phyloP scores from a whole-genome alignment of 768 basidiomycete genomes.

The Termitomyces sp. region DNA sequence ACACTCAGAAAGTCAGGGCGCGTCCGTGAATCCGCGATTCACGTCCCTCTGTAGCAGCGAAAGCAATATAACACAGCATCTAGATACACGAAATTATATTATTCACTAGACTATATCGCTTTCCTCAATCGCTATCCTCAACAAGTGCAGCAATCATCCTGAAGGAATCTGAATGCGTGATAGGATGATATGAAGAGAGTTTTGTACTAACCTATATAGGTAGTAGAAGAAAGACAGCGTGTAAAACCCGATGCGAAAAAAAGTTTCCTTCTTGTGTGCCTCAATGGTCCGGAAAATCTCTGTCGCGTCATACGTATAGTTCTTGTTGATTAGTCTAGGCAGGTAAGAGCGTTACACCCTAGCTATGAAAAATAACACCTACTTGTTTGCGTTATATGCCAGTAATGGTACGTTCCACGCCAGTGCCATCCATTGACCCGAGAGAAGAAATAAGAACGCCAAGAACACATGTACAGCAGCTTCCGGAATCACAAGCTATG shows the following conservation, averaged over 20 bases:
- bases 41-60: background rate
- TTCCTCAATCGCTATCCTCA: slow-evolving; percentile 60
- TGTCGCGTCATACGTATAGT: slow-evolving; percentile 99
- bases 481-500: slow-evolving; percentile 94
- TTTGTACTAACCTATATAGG: slow-evolving; percentile 67
- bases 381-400: slow-evolving; percentile 94
- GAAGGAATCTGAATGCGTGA: slow-evolving; percentile 1
- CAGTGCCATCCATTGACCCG: slow-evolving; percentile 96
- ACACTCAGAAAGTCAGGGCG: background rate
- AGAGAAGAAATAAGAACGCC: slow-evolving; percentile 82
- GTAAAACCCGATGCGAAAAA: slow-evolving; percentile 92
- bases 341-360: background rate
- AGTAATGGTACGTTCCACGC: slow-evolving; percentile 86
- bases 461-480: slow-evolving; percentile 92
- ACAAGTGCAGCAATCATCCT: slow-evolving; percentile 88
- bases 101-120: background rate
- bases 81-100: slow-evolving; percentile 11
- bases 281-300: slow-evolving; percentile 96
- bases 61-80: slow-evolving; percentile 7
- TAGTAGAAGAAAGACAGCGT: slow-evolving; percentile 91
- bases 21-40: background rate
- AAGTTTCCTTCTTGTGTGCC: slow-evolving; percentile 93
- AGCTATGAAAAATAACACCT: slow-evolving; percentile 28
- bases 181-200: background rate
- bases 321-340: slow-evolving; percentile 83